Percentiles rank a stretch among this genome's conserved stretches.
These are phyloP conservation scores for Candida dajiaensis DNA, from an alignment of 805 yeast species.

Conservation along the genomic window DNA sequence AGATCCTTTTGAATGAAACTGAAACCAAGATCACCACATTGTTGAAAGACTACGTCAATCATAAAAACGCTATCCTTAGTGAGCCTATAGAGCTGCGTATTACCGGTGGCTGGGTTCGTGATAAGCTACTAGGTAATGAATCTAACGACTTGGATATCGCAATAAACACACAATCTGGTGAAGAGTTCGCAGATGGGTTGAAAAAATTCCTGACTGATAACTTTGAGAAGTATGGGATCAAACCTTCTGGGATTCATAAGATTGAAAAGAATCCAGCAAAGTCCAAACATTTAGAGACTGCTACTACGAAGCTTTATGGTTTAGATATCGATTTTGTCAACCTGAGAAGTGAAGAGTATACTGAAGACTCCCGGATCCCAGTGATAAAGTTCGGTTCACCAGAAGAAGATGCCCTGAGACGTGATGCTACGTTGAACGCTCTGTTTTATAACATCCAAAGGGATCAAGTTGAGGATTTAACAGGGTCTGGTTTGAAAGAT, in stretches of 20 bases:
- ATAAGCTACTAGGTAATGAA: slow-evolving; percentile 73
- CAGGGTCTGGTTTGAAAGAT: slow-evolving; percentile 71
- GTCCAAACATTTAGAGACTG: slow-evolving; percentile 94
- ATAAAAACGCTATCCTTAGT: slow-evolving; percentile 3
- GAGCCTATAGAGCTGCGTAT: slow-evolving; percentile 56
- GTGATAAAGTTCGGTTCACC: slow-evolving; percentile 81
- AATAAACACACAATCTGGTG: slow-evolving; percentile 78
- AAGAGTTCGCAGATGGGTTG: slow-evolving; percentile 69
- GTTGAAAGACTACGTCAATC: slow-evolving; percentile 33
- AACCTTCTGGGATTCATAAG: slow-evolving; percentile 53
- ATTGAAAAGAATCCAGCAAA: slow-evolving; percentile 92
- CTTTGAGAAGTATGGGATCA: slow-evolving; percentile 26
- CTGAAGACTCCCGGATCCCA: slow-evolving; percentile 85
- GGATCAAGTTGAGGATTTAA: slow-evolving; percentile 74
- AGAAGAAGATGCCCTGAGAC: slow-evolving; percentile 79
- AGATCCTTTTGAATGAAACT: slow-evolving; percentile 31
- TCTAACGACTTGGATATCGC: slow-evolving; percentile 93
- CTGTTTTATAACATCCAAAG: slow-evolving; percentile 77
- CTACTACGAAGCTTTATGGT: slow-evolving; percentile 81
- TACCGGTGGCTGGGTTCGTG: slow-evolving; percentile 99
- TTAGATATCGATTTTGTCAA: slow-evolving; percentile 93
- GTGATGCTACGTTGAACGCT: slow-evolving; percentile 96
- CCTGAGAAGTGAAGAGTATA: slow-evolving; percentile 79
- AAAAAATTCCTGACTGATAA: slow-evolving; percentile 40
- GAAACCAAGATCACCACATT: slow-evolving; percentile 37